These are phyloP conservation scores for Dictyostelium firmibasis DNA, from an alignment of 78 protist genomes.

Conservation along the genomic window DNA sequence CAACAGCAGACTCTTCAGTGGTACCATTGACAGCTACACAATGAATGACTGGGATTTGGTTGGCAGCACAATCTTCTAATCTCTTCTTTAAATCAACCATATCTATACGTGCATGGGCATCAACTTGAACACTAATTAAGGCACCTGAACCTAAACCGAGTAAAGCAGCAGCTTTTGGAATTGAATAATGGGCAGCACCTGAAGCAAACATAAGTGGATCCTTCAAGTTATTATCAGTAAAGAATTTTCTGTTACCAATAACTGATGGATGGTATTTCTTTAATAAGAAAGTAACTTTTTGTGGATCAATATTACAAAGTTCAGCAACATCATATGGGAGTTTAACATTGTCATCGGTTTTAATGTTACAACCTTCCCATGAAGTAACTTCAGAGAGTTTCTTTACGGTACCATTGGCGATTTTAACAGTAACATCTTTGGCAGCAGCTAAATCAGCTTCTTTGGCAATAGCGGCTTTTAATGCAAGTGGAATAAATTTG, in stretches of 20 bases:
- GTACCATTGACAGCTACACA: conserved; percentile 9
- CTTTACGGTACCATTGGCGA: not conserved
- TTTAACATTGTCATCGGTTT: not conserved
- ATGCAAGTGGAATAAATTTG: conserved; percentile 34
- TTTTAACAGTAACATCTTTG: not conserved
- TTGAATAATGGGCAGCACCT: conserved; percentile 27
- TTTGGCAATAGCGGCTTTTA: not conserved
- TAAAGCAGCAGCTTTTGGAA: conserved; percentile 66
- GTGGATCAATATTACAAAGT: not conserved
- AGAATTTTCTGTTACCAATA: conserved; percentile 6
- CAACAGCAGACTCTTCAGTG: conserved; percentile 64
- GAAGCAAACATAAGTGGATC: conserved; percentile 28
- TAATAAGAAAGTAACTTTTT: conserved; percentile 8
- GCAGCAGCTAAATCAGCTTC: conserved; percentile 9
- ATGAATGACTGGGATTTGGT: conserved; percentile 24
- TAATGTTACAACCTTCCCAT: conserved; percentile 35
- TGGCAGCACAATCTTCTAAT: not conserved
- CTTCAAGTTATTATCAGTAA: not conserved
- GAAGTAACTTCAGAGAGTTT: not conserved
- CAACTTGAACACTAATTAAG: conserved; percentile 17
- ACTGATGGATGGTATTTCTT: conserved; percentile 47
- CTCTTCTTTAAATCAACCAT: not conserved
- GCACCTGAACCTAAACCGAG: conserved; percentile 32
- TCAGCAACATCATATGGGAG: conserved; percentile 28
- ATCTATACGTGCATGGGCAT: conserved; percentile 19